Conservation (phyloP, 306 rosid species). For the Quercus alba region DNA sequence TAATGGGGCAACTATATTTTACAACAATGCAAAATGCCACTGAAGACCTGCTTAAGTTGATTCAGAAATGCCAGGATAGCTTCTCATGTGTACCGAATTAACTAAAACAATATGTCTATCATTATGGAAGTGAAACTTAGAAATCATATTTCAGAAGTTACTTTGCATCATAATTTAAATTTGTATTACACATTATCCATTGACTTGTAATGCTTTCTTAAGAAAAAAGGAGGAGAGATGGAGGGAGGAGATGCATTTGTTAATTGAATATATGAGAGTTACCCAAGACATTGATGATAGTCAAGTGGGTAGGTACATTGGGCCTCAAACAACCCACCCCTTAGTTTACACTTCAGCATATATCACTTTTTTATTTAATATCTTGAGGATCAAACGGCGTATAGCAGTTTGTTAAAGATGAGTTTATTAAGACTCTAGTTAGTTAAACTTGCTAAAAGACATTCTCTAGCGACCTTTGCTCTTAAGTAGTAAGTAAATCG, state of each 20-base stretch:
- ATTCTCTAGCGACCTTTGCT: background rate
- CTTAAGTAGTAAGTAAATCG: background rate
- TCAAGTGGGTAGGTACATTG: background rate
- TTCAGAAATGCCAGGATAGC: background rate
- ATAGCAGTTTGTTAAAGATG: background rate
- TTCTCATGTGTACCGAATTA: background rate
- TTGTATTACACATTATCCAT: background rate
- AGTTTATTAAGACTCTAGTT: no score
- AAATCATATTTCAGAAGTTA: background rate
- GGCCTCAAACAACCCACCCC: background rate
- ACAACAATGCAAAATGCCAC: background rate
- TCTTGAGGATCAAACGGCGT: background rate
- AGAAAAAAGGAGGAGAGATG: background rate
- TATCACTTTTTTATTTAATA: background rate
- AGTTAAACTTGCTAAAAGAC: no score
- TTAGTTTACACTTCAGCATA: background rate
- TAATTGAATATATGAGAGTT: background rate
- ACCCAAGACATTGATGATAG: background rate
- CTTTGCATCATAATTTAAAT: background rate
- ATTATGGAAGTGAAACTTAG: background rate
- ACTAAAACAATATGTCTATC: background rate
- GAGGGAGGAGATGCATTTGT: background rate
- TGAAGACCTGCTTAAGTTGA: background rate
- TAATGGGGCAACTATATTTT: background rate
- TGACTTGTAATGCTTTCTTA: background rate